Percentiles rank a stretch among this genome's conserved stretches.
phyloP scores from a whole-genome alignment of 1,139 yeast genomes.

The Arxiozyma slooffiae region DNA sequence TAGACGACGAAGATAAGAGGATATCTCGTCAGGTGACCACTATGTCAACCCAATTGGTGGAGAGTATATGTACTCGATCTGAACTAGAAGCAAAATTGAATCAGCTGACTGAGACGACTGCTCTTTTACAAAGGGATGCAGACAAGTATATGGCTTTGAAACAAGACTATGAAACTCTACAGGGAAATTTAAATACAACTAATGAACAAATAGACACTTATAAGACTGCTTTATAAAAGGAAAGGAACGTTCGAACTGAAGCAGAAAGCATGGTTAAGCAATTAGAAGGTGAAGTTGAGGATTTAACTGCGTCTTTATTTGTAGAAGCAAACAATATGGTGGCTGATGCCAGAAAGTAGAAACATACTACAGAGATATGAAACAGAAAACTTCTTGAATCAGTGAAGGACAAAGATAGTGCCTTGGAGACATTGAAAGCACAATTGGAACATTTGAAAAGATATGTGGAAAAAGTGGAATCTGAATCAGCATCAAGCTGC shows the following conservation, averaged over 20 bases:
- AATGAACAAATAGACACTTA: constrained; percentile 30
- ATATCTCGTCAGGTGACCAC: constrained; percentile 48
- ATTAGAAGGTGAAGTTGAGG: constrained; percentile 65
- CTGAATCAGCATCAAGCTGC: constrained; percentile 1
- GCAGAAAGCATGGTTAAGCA: constrained; percentile 52
- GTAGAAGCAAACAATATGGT: constrained; percentile 79
- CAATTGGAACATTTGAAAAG: constrained; percentile 64
- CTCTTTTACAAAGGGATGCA: constrained; percentile 13
- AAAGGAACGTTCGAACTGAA: constrained; percentile 35
- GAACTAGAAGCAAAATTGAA: constrained; percentile 36
- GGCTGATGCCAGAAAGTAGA: constrained; percentile 54
- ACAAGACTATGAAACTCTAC: constrained; percentile 18
- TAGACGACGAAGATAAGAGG: constrained; percentile 33
- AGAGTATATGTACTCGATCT: constrained; percentile 51
- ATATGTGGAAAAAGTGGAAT: constrained; percentile 40
- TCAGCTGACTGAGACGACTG: constrained; percentile 21
- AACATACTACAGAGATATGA: constrained; percentile 43
- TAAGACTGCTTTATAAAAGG: constrained; percentile 29
- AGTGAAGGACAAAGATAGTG: constrained; percentile 59
- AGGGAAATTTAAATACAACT: constrained; percentile 29
- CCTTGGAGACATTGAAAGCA: constrained; percentile 55
- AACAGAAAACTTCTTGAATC: constrained; percentile 49
- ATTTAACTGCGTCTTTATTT: constrained; percentile 62
- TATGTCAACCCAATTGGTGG: constrained; percentile 50
- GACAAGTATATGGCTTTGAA: constrained; percentile 14